Evolutionary conservation across 2,329 filamentous ascomycete genomes (phyloP).

Genomic region (Scopulariopsis brevicaulis): DNA sequence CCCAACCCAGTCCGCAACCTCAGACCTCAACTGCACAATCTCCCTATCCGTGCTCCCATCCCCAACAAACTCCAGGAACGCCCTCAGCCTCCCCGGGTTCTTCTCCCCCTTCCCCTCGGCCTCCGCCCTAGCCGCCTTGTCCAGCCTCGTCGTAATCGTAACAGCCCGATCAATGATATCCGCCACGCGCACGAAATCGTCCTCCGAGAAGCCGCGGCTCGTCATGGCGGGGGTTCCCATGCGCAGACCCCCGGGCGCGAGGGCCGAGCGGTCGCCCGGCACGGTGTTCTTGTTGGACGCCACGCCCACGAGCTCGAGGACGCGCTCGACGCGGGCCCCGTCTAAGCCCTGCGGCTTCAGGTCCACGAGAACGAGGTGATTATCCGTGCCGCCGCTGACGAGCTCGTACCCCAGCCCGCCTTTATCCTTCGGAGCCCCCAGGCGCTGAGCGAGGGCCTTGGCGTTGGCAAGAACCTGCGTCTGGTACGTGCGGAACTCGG

Average conservation of each 20-base stretch:
- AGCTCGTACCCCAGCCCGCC: constrained; percentile 76
- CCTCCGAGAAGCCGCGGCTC: constrained; percentile 78
- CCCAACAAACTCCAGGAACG: constrained; percentile 57
- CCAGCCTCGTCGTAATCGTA: constrained; percentile 63
- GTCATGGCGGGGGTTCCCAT: constrained; percentile 98
- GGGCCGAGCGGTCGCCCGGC: constrained; percentile 84
- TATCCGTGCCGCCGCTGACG: constrained; percentile 91
- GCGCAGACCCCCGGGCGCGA: constrained; percentile 85
- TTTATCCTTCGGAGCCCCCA: constrained; percentile 58
- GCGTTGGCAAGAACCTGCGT: constrained; percentile 82
- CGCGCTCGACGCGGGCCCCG: constrained; percentile 77
- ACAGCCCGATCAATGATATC: constrained; percentile 80
- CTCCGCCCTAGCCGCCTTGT: constrained; percentile 60
- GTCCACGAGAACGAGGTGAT: constrained; percentile 89
- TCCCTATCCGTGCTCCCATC: constrained; percentile 57
- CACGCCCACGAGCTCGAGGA: constrained; percentile 85
- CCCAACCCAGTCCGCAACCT: constrained; percentile 70
- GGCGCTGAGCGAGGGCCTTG: constrained; percentile 65
- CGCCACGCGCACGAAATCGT: constrained; percentile 79
- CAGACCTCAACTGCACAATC: constrained; percentile 60
- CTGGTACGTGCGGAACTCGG: constrained; percentile 90
- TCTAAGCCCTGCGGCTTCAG: constrained; percentile 83
- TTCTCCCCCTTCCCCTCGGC: constrained; percentile 57
- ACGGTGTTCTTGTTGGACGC: constrained; percentile 99
- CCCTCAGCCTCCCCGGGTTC: constrained; percentile 50